Conservation (phyloP, 2,329 filamentous ascomycete species). For the Hypoxylon sp. region DNA sequence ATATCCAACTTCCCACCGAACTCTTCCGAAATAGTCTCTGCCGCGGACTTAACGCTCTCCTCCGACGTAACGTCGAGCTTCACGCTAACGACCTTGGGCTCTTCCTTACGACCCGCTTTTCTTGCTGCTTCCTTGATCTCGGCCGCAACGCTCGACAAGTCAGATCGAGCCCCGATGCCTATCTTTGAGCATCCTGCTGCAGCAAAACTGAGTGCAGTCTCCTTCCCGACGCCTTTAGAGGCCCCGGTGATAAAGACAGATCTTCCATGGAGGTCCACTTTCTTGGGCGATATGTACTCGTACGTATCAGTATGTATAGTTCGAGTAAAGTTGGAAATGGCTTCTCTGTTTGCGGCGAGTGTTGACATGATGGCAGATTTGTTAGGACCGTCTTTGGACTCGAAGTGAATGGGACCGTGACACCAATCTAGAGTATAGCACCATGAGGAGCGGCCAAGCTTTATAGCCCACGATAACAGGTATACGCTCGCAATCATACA, state of each 20-base stretch:
- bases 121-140: slow-evolving; percentile 57
- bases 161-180: slow-evolving; percentile 65
- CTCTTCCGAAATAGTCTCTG: slow-evolving; percentile 46
- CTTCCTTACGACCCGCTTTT: slow-evolving; percentile 45
- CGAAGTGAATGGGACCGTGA: neutral
- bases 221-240: slow-evolving; percentile 64
- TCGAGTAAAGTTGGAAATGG: slow-evolving; percentile 35
- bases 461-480: slow-evolving; percentile 15
- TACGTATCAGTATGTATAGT: slow-evolving; percentile 53
- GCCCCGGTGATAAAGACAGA: slow-evolving; percentile 65
- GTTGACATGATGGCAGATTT: slow-evolving; percentile 27
- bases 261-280: slow-evolving; percentile 47
- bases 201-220: slow-evolving; percentile 66
- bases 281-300: slow-evolving; percentile 49
- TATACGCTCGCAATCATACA: neutral
- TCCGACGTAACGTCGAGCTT: slow-evolving; percentile 55
- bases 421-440: neutral
- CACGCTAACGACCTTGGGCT: slow-evolving; percentile 53
- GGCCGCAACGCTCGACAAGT: slow-evolving; percentile 58
- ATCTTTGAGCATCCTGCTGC: slow-evolving; percentile 64
- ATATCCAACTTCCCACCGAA: slow-evolving; percentile 56
- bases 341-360: slow-evolving; percentile 23
- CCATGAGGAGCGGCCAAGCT: neutral
- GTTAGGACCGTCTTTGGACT: neutral
- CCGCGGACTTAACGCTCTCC: slow-evolving; percentile 55